Evolutionary conservation across 331 rosid genomes (phyloP).

Genomic region (Telfairia occidentalis): DNA sequence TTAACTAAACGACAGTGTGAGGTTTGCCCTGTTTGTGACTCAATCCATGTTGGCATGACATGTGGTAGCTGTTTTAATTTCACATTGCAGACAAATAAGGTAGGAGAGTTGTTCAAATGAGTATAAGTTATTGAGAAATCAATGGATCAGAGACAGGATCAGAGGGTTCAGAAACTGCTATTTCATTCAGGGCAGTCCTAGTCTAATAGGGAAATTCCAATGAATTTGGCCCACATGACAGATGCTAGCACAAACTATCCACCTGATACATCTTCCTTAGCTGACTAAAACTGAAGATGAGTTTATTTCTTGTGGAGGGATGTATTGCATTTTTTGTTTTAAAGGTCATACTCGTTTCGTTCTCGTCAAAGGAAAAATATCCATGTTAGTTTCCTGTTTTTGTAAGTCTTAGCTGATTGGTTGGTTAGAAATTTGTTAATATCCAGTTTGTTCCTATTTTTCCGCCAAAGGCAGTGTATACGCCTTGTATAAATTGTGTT

Average conservation of each 20-base stretch:
- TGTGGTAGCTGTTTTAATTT: background rate
- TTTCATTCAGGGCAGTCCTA: background rate
- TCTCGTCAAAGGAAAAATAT: no score
- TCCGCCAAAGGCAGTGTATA: background rate
- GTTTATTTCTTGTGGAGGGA: background rate
- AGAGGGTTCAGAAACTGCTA: background rate
- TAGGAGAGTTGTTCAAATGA: constrained; percentile 8
- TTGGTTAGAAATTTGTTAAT: background rate
- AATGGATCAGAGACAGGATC: background rate
- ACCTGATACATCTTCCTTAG: background rate
- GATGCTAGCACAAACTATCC: background rate
- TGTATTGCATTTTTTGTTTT: background rate
- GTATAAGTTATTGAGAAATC: background rate
- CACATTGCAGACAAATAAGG: background rate
- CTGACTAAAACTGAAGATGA: background rate
- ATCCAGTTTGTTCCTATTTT: background rate
- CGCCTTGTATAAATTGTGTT: background rate
- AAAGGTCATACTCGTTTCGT: background rate
- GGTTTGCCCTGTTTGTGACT: background rate
- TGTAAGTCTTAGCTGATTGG: constrained; percentile 1
- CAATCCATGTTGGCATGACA: background rate
- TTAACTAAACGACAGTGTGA: background rate
- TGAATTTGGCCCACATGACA: background rate
- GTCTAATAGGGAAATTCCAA: background rate
- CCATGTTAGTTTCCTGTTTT: no score